Conservation (phyloP, 257 asterid species). For the Solanum rostratum region DNA sequence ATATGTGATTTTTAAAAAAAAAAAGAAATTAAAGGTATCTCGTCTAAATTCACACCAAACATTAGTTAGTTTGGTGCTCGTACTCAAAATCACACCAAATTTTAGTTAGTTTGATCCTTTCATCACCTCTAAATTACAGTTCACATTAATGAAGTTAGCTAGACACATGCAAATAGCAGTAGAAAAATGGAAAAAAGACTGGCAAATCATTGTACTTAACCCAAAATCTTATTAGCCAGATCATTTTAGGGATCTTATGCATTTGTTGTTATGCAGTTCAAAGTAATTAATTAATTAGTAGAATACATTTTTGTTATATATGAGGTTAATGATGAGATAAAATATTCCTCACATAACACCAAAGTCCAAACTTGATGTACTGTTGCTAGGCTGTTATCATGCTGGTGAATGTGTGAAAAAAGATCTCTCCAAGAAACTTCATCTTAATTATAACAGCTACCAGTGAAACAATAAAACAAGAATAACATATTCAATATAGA, state of each 20-base stretch:
- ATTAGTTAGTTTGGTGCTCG: too few species aligned
- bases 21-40: too few species aligned
- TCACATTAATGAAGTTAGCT: not conserved
- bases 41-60: too few species aligned
- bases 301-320: not conserved
- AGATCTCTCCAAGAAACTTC: conserved; percentile 1
- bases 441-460: not conserved
- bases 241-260: not conserved
- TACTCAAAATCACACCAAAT: too few species aligned
- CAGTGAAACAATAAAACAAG: not conserved
- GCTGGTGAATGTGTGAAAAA: not conserved
- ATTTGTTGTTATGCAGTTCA: not conserved
- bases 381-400: conserved; percentile 9
- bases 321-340: not conserved
- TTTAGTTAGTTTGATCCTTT: too few species aligned
- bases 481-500: not conserved
- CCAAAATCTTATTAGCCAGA: not conserved
- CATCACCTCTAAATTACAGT: not conserved
- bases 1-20: too few species aligned
- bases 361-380: not conserved
- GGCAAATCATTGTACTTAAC: not conserved
- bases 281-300: not conserved
- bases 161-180: not conserved
- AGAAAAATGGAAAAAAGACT: not conserved
- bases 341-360: not conserved